Conservation (phyloP, 2,329 filamentous ascomycete genomes). For the Fusarium miscanthi region DNA sequence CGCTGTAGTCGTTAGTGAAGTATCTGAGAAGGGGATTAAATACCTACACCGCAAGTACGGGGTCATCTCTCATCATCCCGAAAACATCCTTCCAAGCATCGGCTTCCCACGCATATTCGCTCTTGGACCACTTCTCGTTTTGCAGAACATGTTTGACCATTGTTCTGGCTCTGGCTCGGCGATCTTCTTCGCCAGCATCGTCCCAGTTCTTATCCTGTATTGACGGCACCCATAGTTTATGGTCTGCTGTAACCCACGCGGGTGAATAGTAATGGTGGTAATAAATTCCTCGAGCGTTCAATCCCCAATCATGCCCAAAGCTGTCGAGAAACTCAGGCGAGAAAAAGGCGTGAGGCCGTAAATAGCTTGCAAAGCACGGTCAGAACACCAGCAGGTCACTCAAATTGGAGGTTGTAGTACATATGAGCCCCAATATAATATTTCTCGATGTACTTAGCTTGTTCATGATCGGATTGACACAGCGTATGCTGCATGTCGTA, state of each 20-base stretch:
- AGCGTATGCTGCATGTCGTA: background rate
- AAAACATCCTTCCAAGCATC: constrained; percentile 6
- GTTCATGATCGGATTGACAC: background rate
- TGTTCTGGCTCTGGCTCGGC: background rate
- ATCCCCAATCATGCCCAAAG: background rate
- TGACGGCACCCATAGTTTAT: background rate
- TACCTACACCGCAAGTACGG: background rate
- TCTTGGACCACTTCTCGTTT: constrained; percentile 2
- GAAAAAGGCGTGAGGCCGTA: background rate
- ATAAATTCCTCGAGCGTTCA: background rate
- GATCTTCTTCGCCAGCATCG: background rate
- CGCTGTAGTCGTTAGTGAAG: background rate
- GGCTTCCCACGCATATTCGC: constrained; percentile 7
- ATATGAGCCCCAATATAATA: background rate
- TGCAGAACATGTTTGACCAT: background rate
- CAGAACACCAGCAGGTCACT: background rate
- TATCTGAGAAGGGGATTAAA: too few species aligned
- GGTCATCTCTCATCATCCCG: constrained; percentile 1
- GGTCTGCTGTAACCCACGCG: background rate
- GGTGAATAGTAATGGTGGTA: background rate
- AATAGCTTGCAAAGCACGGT: background rate
- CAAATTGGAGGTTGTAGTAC: background rate
- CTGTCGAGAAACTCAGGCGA: background rate
- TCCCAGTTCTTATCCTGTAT: background rate
- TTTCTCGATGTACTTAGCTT: background rate